Evolutionary conservation across 176 grass and related monocot genomes (phyloP).

Genomic region (Eleusine coracana): DNA sequence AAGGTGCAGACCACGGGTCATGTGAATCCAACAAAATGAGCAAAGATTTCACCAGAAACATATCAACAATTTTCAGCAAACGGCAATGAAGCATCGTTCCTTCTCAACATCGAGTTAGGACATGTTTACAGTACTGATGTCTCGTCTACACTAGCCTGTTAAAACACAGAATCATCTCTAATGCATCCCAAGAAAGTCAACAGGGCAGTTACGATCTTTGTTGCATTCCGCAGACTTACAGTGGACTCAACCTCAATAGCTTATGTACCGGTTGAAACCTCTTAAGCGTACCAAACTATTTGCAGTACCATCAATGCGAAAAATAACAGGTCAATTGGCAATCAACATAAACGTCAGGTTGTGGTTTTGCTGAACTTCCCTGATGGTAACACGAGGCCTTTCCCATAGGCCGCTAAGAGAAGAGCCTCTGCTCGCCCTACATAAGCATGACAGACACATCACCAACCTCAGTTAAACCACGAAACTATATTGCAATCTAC

Average conservation of each 20-base stretch:
- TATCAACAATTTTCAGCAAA: not conserved
- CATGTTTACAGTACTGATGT: not conserved
- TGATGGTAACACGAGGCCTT: conserved; percentile 58
- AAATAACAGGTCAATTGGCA: conserved; percentile 16
- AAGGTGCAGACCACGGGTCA: too few relatives aligned
- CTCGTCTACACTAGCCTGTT: conserved; percentile 27
- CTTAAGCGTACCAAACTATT: not conserved
- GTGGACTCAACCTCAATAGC: not conserved
- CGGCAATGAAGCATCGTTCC: not conserved
- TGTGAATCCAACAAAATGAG: too few relatives aligned
- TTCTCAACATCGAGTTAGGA: not conserved
- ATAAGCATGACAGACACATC: not conserved
- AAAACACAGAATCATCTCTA: conserved; percentile 10
- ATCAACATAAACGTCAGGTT: conserved; percentile 1
- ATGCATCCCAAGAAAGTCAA: not conserved
- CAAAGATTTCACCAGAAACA: not conserved
- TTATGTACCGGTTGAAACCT: conserved; percentile 25
- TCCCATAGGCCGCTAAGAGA: conserved; percentile 90
- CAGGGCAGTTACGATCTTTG: not conserved
- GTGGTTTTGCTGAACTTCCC: conserved; percentile 32
- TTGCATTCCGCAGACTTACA: not conserved
- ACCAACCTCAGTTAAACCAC: not conserved
- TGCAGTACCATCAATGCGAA: not conserved
- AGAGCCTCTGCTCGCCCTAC: conserved; percentile 95
- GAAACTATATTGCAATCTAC: not conserved